Evolutionary conservation across 345 rosid genomes (phyloP), one percentile per base, ranked within the genome.

Genomic region (Hirschfeldia incana): DNA sequence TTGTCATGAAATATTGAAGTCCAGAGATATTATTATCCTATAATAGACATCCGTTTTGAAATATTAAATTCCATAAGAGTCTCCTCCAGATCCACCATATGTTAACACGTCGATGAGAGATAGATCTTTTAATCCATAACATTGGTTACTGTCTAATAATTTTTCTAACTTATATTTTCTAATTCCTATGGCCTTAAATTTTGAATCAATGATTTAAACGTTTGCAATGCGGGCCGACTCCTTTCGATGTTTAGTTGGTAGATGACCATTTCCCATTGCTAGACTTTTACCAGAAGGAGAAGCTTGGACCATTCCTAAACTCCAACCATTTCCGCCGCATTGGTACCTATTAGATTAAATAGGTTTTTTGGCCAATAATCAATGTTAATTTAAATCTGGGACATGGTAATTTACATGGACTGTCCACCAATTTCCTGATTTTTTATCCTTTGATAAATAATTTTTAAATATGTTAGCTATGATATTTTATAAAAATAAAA

Each of bases 51-150:
- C 21, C 21, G 21, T 21, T 21, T 21, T 21, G 21, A 21, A 21
- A 0, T 21, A 21, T 21, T 21, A 21, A 21, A 49, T 65, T 36
- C 65, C 78, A 65, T 71, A 74, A 26, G 53, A 34, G n/a, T 33
- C 11, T 65, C 65, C 78, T 33, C 78, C 64, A 13, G 71, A 64
- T 0, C 78, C 78, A 65, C 78, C 78, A 74, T 16, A 74, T 13
- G 74, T 70, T 16, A 39, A 10, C 4, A 39, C 3, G 12, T 9
- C 46, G 12, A 2, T 3, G 46, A 39, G 46, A 39, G 12, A 12
- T 39, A 39, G 46, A 12, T 36, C 39, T 36, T 39, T 42, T 8
- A 72, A 2, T 1, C 68, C 60, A 61, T 61, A 61, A 15, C 76
- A 73, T 73, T 42, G 39, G 42, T 73, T 4, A 5, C 11, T 61